phyloP scores from a whole-genome alignment of 192 early-diverging fungal genomes.

The Dissophora globulifera region DNA sequence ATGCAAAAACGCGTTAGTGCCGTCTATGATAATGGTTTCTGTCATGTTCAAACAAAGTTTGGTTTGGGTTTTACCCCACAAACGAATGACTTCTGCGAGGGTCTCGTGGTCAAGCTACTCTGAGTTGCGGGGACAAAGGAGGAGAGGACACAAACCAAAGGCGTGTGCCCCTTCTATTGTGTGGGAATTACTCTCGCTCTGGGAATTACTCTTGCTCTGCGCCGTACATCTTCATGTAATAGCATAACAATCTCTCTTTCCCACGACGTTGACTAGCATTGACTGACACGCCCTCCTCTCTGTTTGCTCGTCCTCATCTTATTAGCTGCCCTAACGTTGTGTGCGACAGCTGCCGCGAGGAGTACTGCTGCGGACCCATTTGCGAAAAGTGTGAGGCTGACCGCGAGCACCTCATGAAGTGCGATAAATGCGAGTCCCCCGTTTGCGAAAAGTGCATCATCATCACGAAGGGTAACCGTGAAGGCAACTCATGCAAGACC shows the following conservation, averaged over 20 bases:
- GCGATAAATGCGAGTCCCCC: constrained; percentile 41
- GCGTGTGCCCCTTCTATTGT: background rate
- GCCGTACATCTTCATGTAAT: no score
- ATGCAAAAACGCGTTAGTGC: background rate
- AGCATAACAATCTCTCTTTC: no score
- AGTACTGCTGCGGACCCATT: constrained; percentile 52
- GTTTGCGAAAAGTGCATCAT: constrained; percentile 51
- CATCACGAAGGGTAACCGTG: constrained; percentile 44
- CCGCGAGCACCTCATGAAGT: constrained; percentile 45
- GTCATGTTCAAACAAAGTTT: constrained; percentile 2
- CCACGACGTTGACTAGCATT: no score
- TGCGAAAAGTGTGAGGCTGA: constrained; percentile 41
- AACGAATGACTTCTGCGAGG: constrained; percentile 15
- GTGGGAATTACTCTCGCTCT: no score
- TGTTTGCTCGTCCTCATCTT: background rate
- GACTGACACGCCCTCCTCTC: background rate
- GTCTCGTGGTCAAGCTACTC: constrained; percentile 12
- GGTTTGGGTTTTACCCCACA: constrained; percentile 23
- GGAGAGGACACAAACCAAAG: background rate
- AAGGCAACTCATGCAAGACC: constrained; percentile 48
- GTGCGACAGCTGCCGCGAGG: constrained; percentile 53
- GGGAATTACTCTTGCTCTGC: no score
- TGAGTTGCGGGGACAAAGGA: no score
- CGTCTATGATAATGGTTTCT: no score
- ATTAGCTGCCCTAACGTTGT: constrained; percentile 47